These are phyloP conservation scores for Suillus alpinus DNA, from an alignment of 768 basidiomycete species.

Conservation along the genomic window DNA sequence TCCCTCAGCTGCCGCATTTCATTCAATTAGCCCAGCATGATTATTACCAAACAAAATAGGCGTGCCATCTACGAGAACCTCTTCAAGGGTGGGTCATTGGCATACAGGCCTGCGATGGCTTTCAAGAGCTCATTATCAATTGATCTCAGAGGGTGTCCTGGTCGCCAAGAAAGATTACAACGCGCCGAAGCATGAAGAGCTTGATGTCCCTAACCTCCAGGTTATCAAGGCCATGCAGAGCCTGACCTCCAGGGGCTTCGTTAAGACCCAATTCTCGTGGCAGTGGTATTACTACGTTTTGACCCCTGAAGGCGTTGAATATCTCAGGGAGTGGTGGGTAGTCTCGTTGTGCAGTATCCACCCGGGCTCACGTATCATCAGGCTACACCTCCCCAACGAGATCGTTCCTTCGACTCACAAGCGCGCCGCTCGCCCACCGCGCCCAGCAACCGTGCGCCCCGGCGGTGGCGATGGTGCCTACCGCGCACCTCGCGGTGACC, in stretches of 20 bases:
- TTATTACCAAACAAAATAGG: slow-evolving; percentile 94
- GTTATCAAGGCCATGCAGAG: slow-evolving; percentile 73
- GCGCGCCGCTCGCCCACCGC: slow-evolving; percentile 86
- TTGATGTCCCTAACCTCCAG: slow-evolving; percentile 66
- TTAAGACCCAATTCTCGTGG: slow-evolving; percentile 99
- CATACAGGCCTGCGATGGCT: background rate
- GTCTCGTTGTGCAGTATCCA: background rate
- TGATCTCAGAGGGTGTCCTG: slow-evolving; percentile 83
- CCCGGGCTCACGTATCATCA: slow-evolving; percentile 24
- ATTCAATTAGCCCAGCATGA: slow-evolving; percentile 62
- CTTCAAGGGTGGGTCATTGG: slow-evolving; percentile 85
- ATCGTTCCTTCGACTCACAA: slow-evolving; percentile 98
- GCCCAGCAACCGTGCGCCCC: slow-evolving; percentile 72
- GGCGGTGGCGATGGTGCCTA: slow-evolving; percentile 75
- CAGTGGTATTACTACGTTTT: slow-evolving; percentile 98
- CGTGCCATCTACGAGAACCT: slow-evolving; percentile 98
- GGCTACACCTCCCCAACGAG: slow-evolving; percentile 92
- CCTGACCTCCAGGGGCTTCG: slow-evolving; percentile 72
- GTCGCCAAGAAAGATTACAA: slow-evolving; percentile 99
- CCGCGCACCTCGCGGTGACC: slow-evolving; percentile 84
- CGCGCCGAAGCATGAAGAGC: slow-evolving; percentile 93
- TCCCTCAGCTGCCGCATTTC: slow-evolving; percentile 28
- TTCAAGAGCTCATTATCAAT: background rate
- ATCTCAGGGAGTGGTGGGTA: slow-evolving; percentile 82
- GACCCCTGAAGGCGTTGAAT: slow-evolving; percentile 96